Base-by-base conservation (phyloP, 2,329 filamentous ascomycete species). In the Fusarium sp. region DNA sequence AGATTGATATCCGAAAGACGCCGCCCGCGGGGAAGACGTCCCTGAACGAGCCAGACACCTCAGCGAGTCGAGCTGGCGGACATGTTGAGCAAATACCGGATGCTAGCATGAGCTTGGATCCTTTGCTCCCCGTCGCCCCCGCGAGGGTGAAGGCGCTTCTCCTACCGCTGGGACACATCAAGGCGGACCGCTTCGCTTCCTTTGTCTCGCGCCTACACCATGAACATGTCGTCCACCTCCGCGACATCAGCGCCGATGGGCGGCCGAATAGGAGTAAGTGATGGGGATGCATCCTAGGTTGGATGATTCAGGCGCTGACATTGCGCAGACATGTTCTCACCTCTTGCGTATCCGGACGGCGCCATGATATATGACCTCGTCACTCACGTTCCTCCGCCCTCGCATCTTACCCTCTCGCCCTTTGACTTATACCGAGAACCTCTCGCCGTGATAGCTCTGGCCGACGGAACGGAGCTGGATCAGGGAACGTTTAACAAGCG, bases 381-480 rank as follows among this genome's bases (percentile, higher is more conserved):
- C 67, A 94, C 93, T 70, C 92, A 94, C 78, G 87, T 93, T 64
- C 93, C 94, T 27, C 91, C 93, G n/a, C 88, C 91, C 35, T 94
- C 94, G 35, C 94, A 97, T 80, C 86, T 94, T 50, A 89, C 94
- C 22, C 85, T 97, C 45, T 93, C 93, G 40, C 95, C 96, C 1
- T 98, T 98, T 85, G 96, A 99, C 81, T 87, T 96, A 50, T 97
- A 94, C 82, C 90, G 95, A 77, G 94, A 97, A 81, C 93, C 94
- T 10, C 87, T 98, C 63, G 90, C 93, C 61, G 88, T 98, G 29
- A 89, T 99, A 71, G 96, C 94, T 4, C 87, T 98, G 67, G 93
- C 94, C 18, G 96, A 98, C 83, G 94, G 93, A 57, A 84, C 85
- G 45, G 94, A 97, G 82, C 87, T 94, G 29, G 84, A 87, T 68